phyloP scores from a whole-genome alignment of 1,139 yeast species.

The Blastobotrys arbuscula region DNA sequence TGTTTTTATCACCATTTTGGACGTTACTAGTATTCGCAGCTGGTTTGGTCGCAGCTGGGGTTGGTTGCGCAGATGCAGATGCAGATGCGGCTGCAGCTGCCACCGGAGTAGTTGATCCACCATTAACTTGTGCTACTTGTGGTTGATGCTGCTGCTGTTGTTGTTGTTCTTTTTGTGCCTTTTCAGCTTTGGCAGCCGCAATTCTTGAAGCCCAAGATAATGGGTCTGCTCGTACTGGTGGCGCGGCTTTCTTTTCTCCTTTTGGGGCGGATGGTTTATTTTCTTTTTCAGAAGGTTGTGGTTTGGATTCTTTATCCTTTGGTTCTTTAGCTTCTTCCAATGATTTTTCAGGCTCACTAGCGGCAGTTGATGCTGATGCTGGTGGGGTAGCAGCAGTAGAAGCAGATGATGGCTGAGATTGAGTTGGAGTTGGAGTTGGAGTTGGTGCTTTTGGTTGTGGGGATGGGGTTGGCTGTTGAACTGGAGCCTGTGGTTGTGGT shows the following conservation, averaged over 20 bases:
- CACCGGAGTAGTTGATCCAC: conserved; percentile 13
- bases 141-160: conserved; percentile 7
- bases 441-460: conserved; percentile 1
- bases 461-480: conserved; percentile 1
- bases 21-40: conserved; percentile 4
- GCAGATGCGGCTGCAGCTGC: conserved; percentile 3
- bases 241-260: conserved; percentile 3
- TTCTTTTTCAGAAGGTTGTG: background rate
- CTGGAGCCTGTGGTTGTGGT: conserved; percentile 11
- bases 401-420: conserved; percentile 3
- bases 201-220: conserved; percentile 4
- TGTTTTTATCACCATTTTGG: conserved; percentile 8
- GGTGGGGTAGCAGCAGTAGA: no score
- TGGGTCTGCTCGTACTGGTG: conserved; percentile 8
- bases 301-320: background rate
- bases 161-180: background rate
- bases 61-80: background rate
- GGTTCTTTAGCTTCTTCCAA: background rate
- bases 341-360: no score
- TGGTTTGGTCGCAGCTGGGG: background rate
- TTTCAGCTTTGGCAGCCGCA: conserved; percentile 6
- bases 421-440: conserved; percentile 11
- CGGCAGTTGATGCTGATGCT: no score
- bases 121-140: conserved; percentile 12
- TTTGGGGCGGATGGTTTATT: background rate